Conservation (phyloP, 2,329 filamentous ascomycete species). For the Pleomassaria siparia region DNA sequence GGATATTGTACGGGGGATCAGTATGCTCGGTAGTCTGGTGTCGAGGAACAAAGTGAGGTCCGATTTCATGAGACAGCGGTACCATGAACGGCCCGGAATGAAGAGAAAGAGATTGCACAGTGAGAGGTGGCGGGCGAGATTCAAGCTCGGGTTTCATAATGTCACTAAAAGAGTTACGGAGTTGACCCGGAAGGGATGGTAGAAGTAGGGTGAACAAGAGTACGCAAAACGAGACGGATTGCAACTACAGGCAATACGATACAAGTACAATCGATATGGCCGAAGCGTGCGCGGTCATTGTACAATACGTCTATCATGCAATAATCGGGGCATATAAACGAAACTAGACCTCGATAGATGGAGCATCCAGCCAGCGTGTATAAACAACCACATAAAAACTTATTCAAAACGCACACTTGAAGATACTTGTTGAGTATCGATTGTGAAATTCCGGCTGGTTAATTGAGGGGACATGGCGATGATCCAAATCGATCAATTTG, state of each 20-base stretch:
- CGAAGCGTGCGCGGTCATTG: too few relatives aligned
- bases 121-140: constrained; percentile 68
- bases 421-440: too few relatives aligned
- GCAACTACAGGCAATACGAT: too few relatives aligned
- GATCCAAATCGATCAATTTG: too few relatives aligned
- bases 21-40: constrained; percentile 45
- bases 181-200: constrained; percentile 80
- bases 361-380: too few relatives aligned
- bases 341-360: not conserved
- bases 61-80: constrained; percentile 63
- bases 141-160: constrained; percentile 68
- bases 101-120: constrained; percentile 75
- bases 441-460: too few relatives aligned
- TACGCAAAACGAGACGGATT: too few relatives aligned
- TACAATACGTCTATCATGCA: not conserved
- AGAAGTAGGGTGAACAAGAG: constrained; percentile 17
- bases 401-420: too few relatives aligned
- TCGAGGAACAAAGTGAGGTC: constrained; percentile 59
- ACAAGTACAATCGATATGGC: too few relatives aligned
- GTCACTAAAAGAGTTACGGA: constrained; percentile 66
- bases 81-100: constrained; percentile 73
- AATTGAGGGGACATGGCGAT: too few relatives aligned
- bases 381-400: too few relatives aligned
- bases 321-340: not conserved
- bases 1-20: constrained; percentile 54